Evolutionary conservation across 768 basidiomycete genomes (phyloP).

Genomic region (Hortiboletus flavorubellus): DNA sequence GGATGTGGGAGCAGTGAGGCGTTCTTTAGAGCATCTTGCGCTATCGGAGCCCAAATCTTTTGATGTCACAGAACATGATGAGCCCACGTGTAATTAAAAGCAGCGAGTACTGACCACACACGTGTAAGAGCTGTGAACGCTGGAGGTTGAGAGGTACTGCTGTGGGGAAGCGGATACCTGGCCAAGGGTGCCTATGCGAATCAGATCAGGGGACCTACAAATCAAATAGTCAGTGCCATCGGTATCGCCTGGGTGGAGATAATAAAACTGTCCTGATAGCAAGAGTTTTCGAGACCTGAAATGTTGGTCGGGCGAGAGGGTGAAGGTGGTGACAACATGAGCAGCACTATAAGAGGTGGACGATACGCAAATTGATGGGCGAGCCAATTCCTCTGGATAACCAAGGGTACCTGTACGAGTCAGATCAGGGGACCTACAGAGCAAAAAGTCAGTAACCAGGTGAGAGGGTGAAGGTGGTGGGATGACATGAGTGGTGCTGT

Average conservation of each 20-base stretch:
- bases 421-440: no score
- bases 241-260: constrained; percentile 69
- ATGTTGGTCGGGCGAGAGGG: constrained; percentile 57
- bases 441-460: no score
- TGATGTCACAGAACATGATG: no score
- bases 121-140: no score
- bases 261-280: constrained; percentile 63
- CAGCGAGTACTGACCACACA: no score
- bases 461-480: constrained; percentile 39
- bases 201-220: constrained; percentile 73
- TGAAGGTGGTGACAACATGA: constrained; percentile 41
- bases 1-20: no score
- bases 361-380: constrained; percentile 45
- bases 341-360: constrained; percentile 44
- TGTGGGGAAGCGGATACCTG: constrained; percentile 50
- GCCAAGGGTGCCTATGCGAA: constrained; percentile 66
- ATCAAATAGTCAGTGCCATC: constrained; percentile 74
- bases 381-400: constrained; percentile 65
- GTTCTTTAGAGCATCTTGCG: no score
- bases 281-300: constrained; percentile 56
- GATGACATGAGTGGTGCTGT: constrained; percentile 42
- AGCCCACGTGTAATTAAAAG: no score
- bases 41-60: no score
- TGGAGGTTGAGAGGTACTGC: constrained; percentile 32
- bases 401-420: no score